Percentiles rank a stretch among this genome's conserved stretches.
Evolutionary conservation across 148 eudicot genomes (phyloP).

Genomic region (Rhododendron ferrugineum): DNA sequence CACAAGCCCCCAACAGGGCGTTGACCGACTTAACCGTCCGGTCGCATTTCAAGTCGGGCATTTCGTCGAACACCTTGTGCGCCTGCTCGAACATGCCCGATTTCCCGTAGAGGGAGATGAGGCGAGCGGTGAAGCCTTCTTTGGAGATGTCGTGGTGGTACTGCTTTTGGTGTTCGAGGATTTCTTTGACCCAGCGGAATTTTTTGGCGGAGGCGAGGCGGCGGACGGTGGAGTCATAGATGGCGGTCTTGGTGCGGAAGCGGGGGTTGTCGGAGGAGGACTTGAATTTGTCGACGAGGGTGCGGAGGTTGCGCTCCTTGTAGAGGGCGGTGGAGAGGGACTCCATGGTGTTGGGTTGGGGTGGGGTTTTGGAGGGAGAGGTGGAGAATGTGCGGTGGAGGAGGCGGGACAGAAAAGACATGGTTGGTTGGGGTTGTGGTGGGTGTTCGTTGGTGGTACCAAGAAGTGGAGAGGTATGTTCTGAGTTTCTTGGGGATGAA

Average conservation of each 20-base stretch:
- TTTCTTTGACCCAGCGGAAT: slow-evolving; percentile 47
- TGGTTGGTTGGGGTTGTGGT: slow-evolving; percentile 1
- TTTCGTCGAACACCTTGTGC: slow-evolving; percentile 60
- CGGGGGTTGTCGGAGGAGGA: slow-evolving; percentile 16
- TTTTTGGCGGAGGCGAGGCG: slow-evolving; percentile 44
- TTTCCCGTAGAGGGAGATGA: slow-evolving; percentile 51
- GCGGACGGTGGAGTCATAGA: slow-evolving; percentile 38
- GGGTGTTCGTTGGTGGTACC: neutral
- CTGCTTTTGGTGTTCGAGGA: slow-evolving; percentile 55
- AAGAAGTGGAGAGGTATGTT: slow-evolving; percentile 22
- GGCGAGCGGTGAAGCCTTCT: slow-evolving; percentile 34
- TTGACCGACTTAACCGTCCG: slow-evolving; percentile 51
- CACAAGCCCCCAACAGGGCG: slow-evolving; percentile 59
- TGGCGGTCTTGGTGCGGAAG: slow-evolving; percentile 28
- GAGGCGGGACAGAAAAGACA: slow-evolving; percentile 28
- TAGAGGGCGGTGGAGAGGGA: slow-evolving; percentile 17
- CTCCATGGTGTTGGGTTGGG: neutral
- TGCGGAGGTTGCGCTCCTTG: slow-evolving; percentile 32
- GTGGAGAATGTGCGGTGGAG: slow-evolving; percentile 31
- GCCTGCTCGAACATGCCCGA: slow-evolving; percentile 60
- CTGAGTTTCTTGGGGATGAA: slow-evolving; percentile 32
- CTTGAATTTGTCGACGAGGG: slow-evolving; percentile 36
- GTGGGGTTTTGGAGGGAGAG: neutral
- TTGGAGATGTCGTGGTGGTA: slow-evolving; percentile 10
- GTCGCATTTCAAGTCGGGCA: slow-evolving; percentile 37